Evolutionary conservation across 2,329 filamentous ascomycete genomes (phyloP), one percentile per base, ranked within the genome.

Genomic region (Cladosporium colombiae): DNA sequence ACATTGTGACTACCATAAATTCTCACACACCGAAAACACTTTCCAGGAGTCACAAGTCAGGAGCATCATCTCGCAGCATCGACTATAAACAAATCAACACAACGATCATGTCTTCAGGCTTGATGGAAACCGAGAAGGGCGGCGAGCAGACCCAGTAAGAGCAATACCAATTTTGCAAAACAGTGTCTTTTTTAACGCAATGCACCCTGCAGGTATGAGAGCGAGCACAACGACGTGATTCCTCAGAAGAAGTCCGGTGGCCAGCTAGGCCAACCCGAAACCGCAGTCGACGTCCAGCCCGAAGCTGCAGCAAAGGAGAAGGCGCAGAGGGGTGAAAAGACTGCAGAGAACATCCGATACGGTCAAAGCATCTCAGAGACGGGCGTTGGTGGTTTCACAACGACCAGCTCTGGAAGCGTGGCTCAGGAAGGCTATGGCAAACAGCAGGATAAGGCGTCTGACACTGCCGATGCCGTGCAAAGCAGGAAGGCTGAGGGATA

Each of bases 51-150:
- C 33, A 35, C 0, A 35, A 35, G 10, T 5, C 21, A 5, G n/a
- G n/a, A 23, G 2, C 37, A 46, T 11, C 14, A 44, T 18, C 6
- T 44, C 40, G 21, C 23, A 33, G 46, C 25, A 33, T n/a, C 49
- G 31, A 46, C 13, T 8, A n/a, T 21, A 29, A 21, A 29, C 55
- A 50, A n/a, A 11, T 29, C 35, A n/a, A 55, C 37, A 25, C 27
- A 66, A 64, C 52, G 33, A 69, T 35, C 16, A 86, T 86, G 84
- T 81, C 83, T 67, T 76, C 79, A 21, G 81, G 82, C 68, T 78
- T 88, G 50, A 84, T 89, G 81, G 82, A 86, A 70, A 88, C 84
- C 33, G 83, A 83, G 65, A 80, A 81, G 21, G 87, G 87, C 72
- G 87, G 87, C 69, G 85, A 89, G 75, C 81, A 81, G 66, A 84